Evolutionary conservation across 2,329 filamentous ascomycete genomes (phyloP).

Genomic region (Tolypocladium ovalisporum): DNA sequence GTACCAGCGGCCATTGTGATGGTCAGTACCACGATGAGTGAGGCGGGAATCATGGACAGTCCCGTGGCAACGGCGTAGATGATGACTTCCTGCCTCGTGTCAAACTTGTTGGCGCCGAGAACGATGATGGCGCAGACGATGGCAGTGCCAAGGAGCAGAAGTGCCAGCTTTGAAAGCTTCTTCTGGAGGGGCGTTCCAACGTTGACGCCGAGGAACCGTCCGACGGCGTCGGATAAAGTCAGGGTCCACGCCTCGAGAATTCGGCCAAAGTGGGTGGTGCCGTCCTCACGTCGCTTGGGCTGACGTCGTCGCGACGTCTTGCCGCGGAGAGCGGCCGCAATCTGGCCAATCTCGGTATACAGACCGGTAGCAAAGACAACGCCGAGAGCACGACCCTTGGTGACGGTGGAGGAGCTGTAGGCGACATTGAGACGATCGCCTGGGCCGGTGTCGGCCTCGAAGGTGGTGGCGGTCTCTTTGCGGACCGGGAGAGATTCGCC

Average conservation of each 20-base stretch:
- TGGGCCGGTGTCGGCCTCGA: constrained; percentile 28
- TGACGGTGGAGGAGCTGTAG: constrained; percentile 52
- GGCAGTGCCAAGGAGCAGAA: constrained; percentile 53
- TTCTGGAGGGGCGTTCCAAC: constrained; percentile 59
- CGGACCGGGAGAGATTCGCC: constrained; percentile 52
- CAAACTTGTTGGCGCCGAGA: constrained; percentile 29
- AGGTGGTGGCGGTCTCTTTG: constrained; percentile 36
- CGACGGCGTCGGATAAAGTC: constrained; percentile 23
- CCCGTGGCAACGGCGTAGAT: constrained; percentile 34
- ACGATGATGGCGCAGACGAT: constrained; percentile 34
- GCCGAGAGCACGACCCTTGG: constrained; percentile 47
- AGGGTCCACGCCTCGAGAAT: constrained; percentile 25
- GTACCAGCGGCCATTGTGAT: constrained; percentile 49
- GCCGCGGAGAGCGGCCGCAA: constrained; percentile 36
- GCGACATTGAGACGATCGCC: constrained; percentile 53
- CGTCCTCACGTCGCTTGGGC: constrained; percentile 33
- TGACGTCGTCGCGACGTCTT: constrained; percentile 22
- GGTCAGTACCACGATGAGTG: constrained; percentile 40
- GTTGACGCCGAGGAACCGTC: constrained; percentile 36
- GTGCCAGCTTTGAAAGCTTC: constrained; percentile 58
- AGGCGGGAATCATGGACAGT: constrained; percentile 39
- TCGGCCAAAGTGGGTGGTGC: constrained; percentile 17
- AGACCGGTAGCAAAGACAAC: constrained; percentile 52
- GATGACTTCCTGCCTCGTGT: constrained; percentile 26
- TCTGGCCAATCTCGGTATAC: constrained; percentile 51